phyloP scores from a whole-genome alignment of 1,139 yeast species.

The Hemisphaericaspora lyxosophila region DNA sequence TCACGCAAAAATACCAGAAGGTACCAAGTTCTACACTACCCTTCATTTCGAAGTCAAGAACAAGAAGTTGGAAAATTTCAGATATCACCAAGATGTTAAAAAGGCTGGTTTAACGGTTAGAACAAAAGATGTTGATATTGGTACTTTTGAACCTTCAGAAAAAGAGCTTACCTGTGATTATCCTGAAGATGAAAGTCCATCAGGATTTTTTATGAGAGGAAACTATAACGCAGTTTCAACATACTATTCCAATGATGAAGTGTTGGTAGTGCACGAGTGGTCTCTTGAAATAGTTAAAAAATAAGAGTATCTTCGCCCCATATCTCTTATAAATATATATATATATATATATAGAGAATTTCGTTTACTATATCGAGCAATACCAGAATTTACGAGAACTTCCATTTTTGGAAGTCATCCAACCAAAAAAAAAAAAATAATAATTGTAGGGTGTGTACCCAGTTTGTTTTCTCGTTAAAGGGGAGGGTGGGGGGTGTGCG shows the following conservation, averaged over 20 bases:
- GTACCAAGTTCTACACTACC: constrained; percentile 34
- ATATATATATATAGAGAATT: background rate
- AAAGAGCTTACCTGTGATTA: constrained; percentile 30
- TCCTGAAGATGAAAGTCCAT: constrained; percentile 41
- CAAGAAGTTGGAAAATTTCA: constrained; percentile 31
- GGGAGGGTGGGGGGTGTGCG: too few relatives aligned
- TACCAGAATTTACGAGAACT: background rate
- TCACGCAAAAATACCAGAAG: constrained; percentile 39
- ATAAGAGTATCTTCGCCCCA: background rate
- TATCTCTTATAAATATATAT: background rate
- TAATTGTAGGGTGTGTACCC: too few relatives aligned
- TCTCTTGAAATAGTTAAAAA: constrained; percentile 16
- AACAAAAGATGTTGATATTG: constrained; percentile 31
- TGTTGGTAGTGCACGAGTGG: constrained; percentile 34
- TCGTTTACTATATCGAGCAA: background rate
- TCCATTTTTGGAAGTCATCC: background rate
- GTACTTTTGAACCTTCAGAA: constrained; percentile 32
- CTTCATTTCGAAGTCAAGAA: constrained; percentile 36
- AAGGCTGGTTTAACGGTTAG: constrained; percentile 40
- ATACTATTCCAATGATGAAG: constrained; percentile 34
- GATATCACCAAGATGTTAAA: constrained; percentile 39
- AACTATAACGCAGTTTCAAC: constrained; percentile 33
- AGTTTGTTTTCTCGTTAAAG: too few relatives aligned
- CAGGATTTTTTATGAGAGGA: constrained; percentile 44
- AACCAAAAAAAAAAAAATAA: background rate